phyloP scores from a whole-genome alignment of 1,284 basidiomycete species.

The Schizophyllum amplum region DNA sequence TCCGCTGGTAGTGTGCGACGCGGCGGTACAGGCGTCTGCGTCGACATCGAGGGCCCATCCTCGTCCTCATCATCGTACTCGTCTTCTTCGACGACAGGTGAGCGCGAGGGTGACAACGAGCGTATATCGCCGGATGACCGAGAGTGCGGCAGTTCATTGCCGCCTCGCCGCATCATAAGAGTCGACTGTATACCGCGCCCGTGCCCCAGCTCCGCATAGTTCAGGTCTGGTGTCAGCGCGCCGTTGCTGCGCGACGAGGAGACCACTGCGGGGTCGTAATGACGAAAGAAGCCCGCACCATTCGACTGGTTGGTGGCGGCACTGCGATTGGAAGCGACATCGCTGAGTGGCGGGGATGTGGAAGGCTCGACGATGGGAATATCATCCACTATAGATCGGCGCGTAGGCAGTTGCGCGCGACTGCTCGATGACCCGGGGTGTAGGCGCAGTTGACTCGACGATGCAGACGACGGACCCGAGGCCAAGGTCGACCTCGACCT shows the following conservation, averaged over 20 bases:
- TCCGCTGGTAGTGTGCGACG: neutral
- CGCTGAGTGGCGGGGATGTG: constrained; percentile 50
- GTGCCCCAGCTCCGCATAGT: constrained; percentile 71
- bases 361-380: constrained; percentile 57
- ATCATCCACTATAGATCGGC: constrained; percentile 36
- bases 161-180: constrained; percentile 14
- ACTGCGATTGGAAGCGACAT: constrained; percentile 47
- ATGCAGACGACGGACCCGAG: neutral
- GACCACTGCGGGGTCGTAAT: constrained; percentile 37
- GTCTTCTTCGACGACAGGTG: neutral
- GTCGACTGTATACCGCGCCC: constrained; percentile 44
- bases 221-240: constrained; percentile 61
- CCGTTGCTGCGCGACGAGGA: constrained; percentile 40
- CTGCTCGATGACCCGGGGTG: constrained; percentile 9
- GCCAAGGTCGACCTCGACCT: neutral
- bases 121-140: constrained; percentile 8
- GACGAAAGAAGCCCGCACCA: constrained; percentile 53
- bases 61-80: neutral
- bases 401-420: constrained; percentile 13
- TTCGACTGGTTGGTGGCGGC: constrained; percentile 45
- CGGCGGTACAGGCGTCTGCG: constrained; percentile 7
- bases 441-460: constrained; percentile 17
- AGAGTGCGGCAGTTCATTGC: constrained; percentile 12
- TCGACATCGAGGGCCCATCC: constrained; percentile 5
- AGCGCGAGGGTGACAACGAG: neutral